A percentile compares a stretch with the other conserved stretches of the same genome.
Conservation (phyloP, 768 basidiomycete genomes). For the Tricholoma furcatifolium region DNA sequence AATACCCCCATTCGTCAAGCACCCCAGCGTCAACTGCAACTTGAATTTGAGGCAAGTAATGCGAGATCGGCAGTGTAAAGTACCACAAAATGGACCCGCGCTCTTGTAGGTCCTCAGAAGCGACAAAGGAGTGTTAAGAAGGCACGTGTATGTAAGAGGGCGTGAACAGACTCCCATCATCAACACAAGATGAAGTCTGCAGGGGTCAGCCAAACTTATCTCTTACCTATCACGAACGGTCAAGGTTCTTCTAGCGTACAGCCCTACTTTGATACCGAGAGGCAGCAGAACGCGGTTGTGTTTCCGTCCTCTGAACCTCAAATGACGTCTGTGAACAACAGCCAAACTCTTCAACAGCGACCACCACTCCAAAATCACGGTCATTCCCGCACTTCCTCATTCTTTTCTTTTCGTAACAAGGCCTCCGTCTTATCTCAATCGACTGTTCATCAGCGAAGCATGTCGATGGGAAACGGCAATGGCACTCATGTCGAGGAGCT, state of each 20-base stretch:
- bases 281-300: constrained; percentile 12
- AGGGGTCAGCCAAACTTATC: constrained; percentile 2
- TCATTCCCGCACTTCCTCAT: constrained; percentile 60
- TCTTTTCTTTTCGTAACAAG: constrained; percentile 60
- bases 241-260: neutral
- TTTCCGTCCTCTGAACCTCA: constrained; percentile 18
- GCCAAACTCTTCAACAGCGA: constrained; percentile 18
- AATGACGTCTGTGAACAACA: constrained; percentile 19
- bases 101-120: neutral
- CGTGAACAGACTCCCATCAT: constrained; percentile 17
- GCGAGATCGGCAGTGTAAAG: too few relatives aligned
- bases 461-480: constrained; percentile 12
- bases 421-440: constrained; percentile 26
- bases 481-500: neutral
- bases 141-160: constrained; percentile 16
- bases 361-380: constrained; percentile 19
- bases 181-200: constrained; percentile 11
- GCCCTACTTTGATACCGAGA: neutral
- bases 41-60: too few relatives aligned
- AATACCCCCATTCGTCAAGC: neutral
- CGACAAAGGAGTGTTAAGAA: constrained; percentile 5
- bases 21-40: too few relatives aligned
- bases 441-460: constrained; percentile 17
- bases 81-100: neutral
- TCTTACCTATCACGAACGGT: constrained; percentile 10